Conservation (phyloP, 208 protist species). For the Acanthamoeba lenticulata region DNA sequence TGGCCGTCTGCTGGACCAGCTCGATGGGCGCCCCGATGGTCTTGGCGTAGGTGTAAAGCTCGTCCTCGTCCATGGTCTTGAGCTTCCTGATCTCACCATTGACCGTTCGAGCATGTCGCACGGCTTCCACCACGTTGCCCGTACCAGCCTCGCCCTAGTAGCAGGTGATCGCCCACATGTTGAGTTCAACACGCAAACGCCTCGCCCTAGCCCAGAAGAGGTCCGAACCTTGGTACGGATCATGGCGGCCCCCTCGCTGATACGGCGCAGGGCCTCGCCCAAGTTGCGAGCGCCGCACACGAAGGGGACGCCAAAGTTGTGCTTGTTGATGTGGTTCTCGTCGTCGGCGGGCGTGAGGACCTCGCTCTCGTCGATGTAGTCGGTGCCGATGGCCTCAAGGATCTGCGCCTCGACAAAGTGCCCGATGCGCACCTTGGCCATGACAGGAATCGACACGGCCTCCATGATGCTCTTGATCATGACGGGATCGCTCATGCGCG, state of each 20-base stretch:
- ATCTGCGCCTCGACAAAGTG: conserved; percentile 92
- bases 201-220: neutral
- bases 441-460: conserved; percentile 81
- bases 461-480: conserved; percentile 91
- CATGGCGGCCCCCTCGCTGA: conserved; percentile 89
- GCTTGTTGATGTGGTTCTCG: conserved; percentile 90
- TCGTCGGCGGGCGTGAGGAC: conserved; percentile 91
- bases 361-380: conserved; percentile 93
- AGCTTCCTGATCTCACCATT: conserved; percentile 85
- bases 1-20: conserved; percentile 83
- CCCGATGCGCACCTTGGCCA: conserved; percentile 92
- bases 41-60: conserved; percentile 87
- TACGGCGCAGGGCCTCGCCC: conserved; percentile 90
- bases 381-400: conserved; percentile 86
- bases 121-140: conserved; percentile 91
- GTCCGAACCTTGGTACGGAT: conserved; percentile 88
- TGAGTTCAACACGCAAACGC: neutral
- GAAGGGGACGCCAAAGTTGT: conserved; percentile 89
- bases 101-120: conserved; percentile 81
- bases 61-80: conserved; percentile 87
- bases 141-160: conserved; percentile 89
- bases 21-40: conserved; percentile 82
- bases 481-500: conserved; percentile 86
- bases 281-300: conserved; percentile 90
- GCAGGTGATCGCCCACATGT: neutral